phyloP scores from a whole-genome alignment of 495 filamentous ascomycete species.

The Stereocaulon alpinum region DNA sequence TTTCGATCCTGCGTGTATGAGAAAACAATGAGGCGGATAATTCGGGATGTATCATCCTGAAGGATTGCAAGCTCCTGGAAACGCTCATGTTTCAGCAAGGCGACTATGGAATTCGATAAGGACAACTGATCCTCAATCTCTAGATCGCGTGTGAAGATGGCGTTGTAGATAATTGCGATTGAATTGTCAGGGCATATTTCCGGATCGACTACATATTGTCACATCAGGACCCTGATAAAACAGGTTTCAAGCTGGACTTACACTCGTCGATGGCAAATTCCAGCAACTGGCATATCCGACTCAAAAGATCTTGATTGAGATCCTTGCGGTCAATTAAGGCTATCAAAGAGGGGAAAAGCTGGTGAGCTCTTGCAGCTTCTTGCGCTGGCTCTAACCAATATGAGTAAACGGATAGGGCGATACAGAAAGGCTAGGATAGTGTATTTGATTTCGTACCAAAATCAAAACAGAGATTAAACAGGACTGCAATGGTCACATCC shows the following conservation, averaged over 20 bases:
- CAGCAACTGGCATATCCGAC: slow-evolving; percentile 18
- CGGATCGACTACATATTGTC: not conserved
- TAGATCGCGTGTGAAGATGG: not conserved
- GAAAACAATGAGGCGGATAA: not conserved
- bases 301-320: slow-evolving; percentile 29
- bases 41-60: not conserved
- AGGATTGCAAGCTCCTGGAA: not conserved
- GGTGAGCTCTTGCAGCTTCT: slow-evolving; percentile 51
- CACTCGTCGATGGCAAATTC: slow-evolving; percentile 22
- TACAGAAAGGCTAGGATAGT: too few species aligned
- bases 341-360: slow-evolving; percentile 37
- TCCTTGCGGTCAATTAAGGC: slow-evolving; percentile 30
- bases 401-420: slow-evolving; percentile 14
- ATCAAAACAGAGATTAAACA: slow-evolving; percentile 67
- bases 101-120: not conserved
- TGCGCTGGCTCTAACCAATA: slow-evolving; percentile 38
- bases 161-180: not conserved
- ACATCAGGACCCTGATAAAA: not conserved
- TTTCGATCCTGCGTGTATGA: slow-evolving; percentile 6
- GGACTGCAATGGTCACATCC: slow-evolving; percentile 52
- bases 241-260: not conserved
- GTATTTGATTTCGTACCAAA: slow-evolving; percentile 41
- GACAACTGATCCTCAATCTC: not conserved
- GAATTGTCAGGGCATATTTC: not conserved
- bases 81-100: not conserved